phyloP scores from a whole-genome alignment of 2,329 filamentous ascomycete species.

The Calycina herbarum region DNA sequence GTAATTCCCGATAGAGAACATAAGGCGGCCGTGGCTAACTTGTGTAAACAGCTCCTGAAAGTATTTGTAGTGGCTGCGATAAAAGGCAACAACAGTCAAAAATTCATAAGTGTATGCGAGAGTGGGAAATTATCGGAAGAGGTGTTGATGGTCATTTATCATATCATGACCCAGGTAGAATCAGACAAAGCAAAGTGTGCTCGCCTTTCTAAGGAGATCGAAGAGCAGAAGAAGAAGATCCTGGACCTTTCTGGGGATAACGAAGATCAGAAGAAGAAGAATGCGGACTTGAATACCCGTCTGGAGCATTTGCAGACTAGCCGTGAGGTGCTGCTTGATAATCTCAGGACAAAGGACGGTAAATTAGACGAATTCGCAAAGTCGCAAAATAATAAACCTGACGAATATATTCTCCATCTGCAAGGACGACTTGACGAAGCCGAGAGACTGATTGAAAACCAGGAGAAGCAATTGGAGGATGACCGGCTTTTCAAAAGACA shows the following conservation, averaged over 20 bases:
- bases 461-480: constrained; percentile 66
- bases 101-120: constrained; percentile 52
- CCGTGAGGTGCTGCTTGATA: constrained; percentile 57
- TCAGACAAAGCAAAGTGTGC: constrained; percentile 43
- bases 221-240: constrained; percentile 53
- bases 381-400: constrained; percentile 53
- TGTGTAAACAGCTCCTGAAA: constrained; percentile 55
- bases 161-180: constrained; percentile 40
- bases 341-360: constrained; percentile 58
- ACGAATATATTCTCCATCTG: constrained; percentile 53
- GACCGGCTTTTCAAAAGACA: constrained; percentile 45
- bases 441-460: constrained; percentile 68
- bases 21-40: constrained; percentile 27
- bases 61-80: constrained; percentile 56
- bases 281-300: constrained; percentile 59
- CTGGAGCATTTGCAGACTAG: constrained; percentile 60
- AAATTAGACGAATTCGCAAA: constrained; percentile 34
- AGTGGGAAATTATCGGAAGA: background rate
- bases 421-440: constrained; percentile 62
- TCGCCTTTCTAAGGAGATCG: constrained; percentile 29
- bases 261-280: constrained; percentile 54
- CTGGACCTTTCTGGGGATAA: constrained; percentile 57
- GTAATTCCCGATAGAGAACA: constrained; percentile 36
- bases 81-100: constrained; percentile 55
- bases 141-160: background rate